Base-by-base conservation (phyloP, 805 yeast genomes). In the Metschnikowia vanudenii region DNA sequence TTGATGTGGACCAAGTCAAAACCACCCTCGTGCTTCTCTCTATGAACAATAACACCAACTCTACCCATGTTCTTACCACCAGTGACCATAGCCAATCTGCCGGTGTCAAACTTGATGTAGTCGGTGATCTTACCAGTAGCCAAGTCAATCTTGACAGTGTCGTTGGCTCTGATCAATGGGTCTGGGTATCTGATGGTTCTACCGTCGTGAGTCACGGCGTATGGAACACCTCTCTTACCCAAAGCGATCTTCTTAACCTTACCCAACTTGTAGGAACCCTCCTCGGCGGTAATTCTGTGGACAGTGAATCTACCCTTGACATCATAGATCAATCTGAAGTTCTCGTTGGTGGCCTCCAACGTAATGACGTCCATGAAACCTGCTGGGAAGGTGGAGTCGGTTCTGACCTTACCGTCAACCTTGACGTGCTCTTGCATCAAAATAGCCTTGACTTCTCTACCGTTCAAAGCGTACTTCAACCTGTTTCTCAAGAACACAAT, bases 141-240 rank as follows among this genome's bases (percentile, higher is more conserved):
- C 69, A 92, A 81, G 79, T 92, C 96, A 71, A 92, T 79, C 85
- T 91, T 91, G 71, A 92, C 96, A 64, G 98, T 88, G 81, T 92
- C 99, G 84, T 94, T 91, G 69, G 89, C 90, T 80, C 81, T 92
- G 85, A 92, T 84, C 64, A 78, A 75, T 78, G 99, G 99, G 73
- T 92, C 98, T 76, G 98, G 98, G 88, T 91, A 92, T 79, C 98
- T 91, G 81, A 92, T 79, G 72, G 99, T 92, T 85, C 99, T 91
- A 78, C 99, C 98, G 73, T 92, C 99, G 85, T 92, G 99, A 71
- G 99, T 92, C 63, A 92, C 98, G 70, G 88, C 85, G 86, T 88
- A 92, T 71, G 99, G 99, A 67, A 92, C 82, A 72, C 96, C 96
- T 80, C 84, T 89, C 87, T 92, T 94, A 77, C 99, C 98, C 73